phyloP scores from a whole-genome alignment of 768 basidiomycete species.

The Amanita thiersii region DNA sequence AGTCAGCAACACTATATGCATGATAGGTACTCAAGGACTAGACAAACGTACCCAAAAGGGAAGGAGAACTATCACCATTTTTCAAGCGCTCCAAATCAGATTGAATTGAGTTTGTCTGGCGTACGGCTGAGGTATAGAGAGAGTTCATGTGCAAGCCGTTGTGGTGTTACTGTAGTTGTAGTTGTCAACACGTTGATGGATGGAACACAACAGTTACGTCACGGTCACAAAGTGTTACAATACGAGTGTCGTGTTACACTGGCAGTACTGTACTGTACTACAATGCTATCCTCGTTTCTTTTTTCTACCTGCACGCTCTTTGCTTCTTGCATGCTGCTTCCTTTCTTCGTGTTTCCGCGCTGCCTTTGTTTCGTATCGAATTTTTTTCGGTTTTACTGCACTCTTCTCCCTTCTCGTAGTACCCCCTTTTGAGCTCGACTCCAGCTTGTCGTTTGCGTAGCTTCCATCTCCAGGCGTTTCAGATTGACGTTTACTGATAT shows the following conservation, averaged over 20 bases:
- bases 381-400: slow-evolving; percentile 11
- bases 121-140: slow-evolving; percentile 86
- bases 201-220: too few relatives aligned
- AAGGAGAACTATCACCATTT: slow-evolving; percentile 72
- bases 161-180: slow-evolving; percentile 8
- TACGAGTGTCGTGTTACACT: too few relatives aligned
- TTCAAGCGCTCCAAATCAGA: slow-evolving; percentile 80
- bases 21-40: not conserved
- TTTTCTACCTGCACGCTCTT: slow-evolving; percentile 13
- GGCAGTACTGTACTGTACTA: too few relatives aligned
- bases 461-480: slow-evolving; percentile 7
- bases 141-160: slow-evolving; percentile 66
- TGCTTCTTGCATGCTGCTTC: slow-evolving; percentile 13
- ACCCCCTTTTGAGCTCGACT: not conserved
- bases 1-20: slow-evolving; percentile 9
- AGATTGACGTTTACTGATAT: slow-evolving; percentile 37
- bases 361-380: slow-evolving; percentile 14
- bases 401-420: slow-evolving; percentile 5
- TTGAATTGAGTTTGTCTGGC: slow-evolving; percentile 84
- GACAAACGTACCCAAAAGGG: slow-evolving; percentile 60
- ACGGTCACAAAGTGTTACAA: not conserved
- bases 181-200: slow-evolving; percentile 10
- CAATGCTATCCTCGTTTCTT: slow-evolving; percentile 1
- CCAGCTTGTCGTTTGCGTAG: not conserved
- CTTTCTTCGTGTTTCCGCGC: slow-evolving; percentile 10